Percentiles rank a stretch among this genome's conserved stretches.
phyloP scores from a whole-genome alignment of 768 basidiomycete species.

The Trametes cinnabarina region DNA sequence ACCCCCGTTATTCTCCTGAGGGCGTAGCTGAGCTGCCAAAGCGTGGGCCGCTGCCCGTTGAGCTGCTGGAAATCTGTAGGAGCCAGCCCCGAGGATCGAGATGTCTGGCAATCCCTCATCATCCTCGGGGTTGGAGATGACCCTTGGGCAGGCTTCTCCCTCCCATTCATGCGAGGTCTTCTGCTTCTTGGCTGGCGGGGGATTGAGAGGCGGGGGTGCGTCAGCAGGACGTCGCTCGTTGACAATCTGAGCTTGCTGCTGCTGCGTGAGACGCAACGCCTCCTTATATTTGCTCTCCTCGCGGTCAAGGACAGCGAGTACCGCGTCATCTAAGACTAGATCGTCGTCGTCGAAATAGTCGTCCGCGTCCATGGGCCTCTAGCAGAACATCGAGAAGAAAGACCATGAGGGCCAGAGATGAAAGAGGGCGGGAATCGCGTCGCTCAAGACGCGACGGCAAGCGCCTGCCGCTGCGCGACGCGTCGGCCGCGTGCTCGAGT shows the following conservation, averaged over 20 bases:
- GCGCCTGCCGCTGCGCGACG: not conserved
- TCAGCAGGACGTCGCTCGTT: constrained; percentile 31
- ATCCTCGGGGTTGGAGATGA: constrained; percentile 29
- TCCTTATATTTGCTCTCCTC: constrained; percentile 45
- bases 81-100: constrained; percentile 55
- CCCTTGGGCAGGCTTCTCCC: constrained; percentile 23
- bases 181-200: constrained; percentile 53
- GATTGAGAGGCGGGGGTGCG: constrained; percentile 15
- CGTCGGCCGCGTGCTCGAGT: not conserved
- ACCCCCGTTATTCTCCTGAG: not conserved
- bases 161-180: constrained; percentile 50
- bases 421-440: not conserved
- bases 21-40: constrained; percentile 5
- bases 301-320: constrained; percentile 59
- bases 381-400: constrained; percentile 3
- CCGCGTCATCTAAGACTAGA: constrained; percentile 59
- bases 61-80: constrained; percentile 43
- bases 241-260: constrained; percentile 17
- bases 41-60: constrained; percentile 4
- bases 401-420: constrained; percentile 1
- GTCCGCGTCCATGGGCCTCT: constrained; percentile 54
- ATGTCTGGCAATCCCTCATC: constrained; percentile 65
- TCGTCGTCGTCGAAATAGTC: constrained; percentile 60
- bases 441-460: not conserved
- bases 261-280: constrained; percentile 14